phyloP scores from a whole-genome alignment of 768 basidiomycete genomes.

The Calocybe gangraenosa region DNA sequence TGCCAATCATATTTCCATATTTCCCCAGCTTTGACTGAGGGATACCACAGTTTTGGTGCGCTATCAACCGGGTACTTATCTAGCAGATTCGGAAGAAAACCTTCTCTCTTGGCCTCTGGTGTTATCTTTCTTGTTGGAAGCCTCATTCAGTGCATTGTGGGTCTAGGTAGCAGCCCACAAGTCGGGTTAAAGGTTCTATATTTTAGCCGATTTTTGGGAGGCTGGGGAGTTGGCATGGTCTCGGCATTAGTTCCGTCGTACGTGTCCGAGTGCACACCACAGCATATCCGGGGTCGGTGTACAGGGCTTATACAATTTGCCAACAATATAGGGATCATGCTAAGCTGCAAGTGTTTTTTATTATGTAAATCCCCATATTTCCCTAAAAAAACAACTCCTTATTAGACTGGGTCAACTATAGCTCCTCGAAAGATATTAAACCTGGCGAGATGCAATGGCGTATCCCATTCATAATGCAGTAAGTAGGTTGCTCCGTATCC shows the following conservation, averaged over 20 bases:
- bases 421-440: slow-evolving; percentile 30
- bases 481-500: slow-evolving; percentile 4
- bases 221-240: slow-evolving; percentile 56
- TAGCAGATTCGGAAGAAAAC: slow-evolving; percentile 41
- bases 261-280: slow-evolving; percentile 47
- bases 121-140: slow-evolving; percentile 46
- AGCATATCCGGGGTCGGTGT: slow-evolving; percentile 44
- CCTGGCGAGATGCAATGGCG: slow-evolving; percentile 46
- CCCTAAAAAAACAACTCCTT: not conserved
- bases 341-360: slow-evolving; percentile 27
- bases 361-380: not conserved
- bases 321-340: slow-evolving; percentile 32
- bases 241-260: slow-evolving; percentile 48
- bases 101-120: slow-evolving; percentile 38
- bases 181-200: slow-evolving; percentile 36
- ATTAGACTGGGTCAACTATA: slow-evolving; percentile 46
- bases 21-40: not conserved
- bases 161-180: slow-evolving; percentile 31
- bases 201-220: slow-evolving; percentile 52
- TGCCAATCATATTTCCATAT: not conserved
- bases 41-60: slow-evolving; percentile 36
- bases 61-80: slow-evolving; percentile 36
- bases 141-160: slow-evolving; percentile 39
- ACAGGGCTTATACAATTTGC: slow-evolving; percentile 40
- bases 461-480: slow-evolving; percentile 47